Percentiles rank a stretch among this genome's conserved stretches.
Evolutionary conservation across 2,329 filamentous ascomycete species (phyloP).

Genomic region (Colletotrichum sidae): DNA sequence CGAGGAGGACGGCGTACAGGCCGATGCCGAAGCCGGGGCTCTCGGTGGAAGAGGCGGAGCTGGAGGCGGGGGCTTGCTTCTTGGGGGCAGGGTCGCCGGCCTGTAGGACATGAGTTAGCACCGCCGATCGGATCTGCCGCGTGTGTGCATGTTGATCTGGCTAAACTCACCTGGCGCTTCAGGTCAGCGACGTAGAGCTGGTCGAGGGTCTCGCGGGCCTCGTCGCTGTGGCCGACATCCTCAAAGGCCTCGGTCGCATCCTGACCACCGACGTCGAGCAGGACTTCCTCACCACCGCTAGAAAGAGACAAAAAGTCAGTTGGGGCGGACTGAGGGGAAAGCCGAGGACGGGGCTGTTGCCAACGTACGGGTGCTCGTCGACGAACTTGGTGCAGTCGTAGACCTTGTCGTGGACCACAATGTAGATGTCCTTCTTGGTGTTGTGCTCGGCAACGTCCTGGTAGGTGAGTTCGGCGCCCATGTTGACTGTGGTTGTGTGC

Average conservation of each 20-base stretch:
- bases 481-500: constrained; percentile 34
- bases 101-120: constrained; percentile 56
- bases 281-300: constrained; percentile 97
- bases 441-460: constrained; percentile 87
- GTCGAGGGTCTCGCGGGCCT: constrained; percentile 93
- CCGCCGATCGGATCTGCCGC: not conserved
- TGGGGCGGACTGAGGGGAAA: not conserved
- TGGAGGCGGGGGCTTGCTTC: constrained; percentile 61
- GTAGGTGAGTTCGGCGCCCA: constrained; percentile 72
- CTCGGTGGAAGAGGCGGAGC: constrained; percentile 60
- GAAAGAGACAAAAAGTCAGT: constrained; percentile 18
- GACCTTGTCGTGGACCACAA: constrained; percentile 96
- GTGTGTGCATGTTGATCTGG: not conserved
- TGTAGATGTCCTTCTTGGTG: constrained; percentile 92
- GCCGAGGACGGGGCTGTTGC: not conserved
- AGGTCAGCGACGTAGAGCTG: constrained; percentile 79
- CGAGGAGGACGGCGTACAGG: constrained; percentile 82
- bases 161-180: constrained; percentile 79
- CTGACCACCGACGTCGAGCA: constrained; percentile 95
- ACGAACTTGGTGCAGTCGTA: constrained; percentile 91
- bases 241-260: constrained; percentile 98
- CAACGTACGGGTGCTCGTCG: constrained; percentile 88
- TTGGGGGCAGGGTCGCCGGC: constrained; percentile 83
- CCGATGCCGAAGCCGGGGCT: constrained; percentile 76
- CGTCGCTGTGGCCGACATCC: constrained; percentile 98